Base-by-base conservation (phyloP, 208 protist genomes). In the Leishmania martiniquensis region DNA sequence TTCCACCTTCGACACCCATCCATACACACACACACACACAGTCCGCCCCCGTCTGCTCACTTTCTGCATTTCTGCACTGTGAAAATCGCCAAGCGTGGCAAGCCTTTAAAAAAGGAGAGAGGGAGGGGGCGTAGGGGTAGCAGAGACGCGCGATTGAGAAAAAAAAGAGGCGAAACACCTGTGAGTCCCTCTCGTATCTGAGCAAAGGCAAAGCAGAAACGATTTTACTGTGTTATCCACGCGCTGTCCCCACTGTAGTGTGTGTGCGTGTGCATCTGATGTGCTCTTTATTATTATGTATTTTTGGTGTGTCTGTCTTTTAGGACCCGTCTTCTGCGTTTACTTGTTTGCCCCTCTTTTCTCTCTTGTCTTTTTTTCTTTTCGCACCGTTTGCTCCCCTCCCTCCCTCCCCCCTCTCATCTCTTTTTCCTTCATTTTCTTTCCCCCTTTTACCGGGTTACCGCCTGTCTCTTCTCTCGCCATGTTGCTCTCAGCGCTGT, bases 281-380 rank as follows among this genome's bases (percentile, higher is more conserved):
- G 55, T 62, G n/a, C 10, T 62, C 12, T 34, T 62, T 25, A 13
- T 17, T 60, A 5, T 55, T 55, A 25, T n/a, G 9, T 20, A 32
- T 0, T n/a, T 5, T 60, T 34, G 29, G 1, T 34, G 9, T 51
- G 12, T 51, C 12, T 51, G 47, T 51, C 47, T 51, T 51, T 51
- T 0, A 13, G 15, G 47, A 51, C 47, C 15, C 47, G 7, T 51
- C 47, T 51, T 51, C 3, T 51, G 47, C 47, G n/a, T 62, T 20
- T 62, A 25, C 9, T 34, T 62, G 10, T 29, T 3, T 7, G 22
- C 55, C 6, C 17, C 34, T 10, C 29, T 62, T 37, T 62, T 5
- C 55, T 62, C 47, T 44, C 37, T 72, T 55, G 29, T 72, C 75
- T 54, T 69, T 74, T 52, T 72, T 57, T 72, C 57, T 54, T 10